Evolutionary conservation across 805 yeast genomes (phyloP).

Genomic region (Candida fluviatilis): DNA sequence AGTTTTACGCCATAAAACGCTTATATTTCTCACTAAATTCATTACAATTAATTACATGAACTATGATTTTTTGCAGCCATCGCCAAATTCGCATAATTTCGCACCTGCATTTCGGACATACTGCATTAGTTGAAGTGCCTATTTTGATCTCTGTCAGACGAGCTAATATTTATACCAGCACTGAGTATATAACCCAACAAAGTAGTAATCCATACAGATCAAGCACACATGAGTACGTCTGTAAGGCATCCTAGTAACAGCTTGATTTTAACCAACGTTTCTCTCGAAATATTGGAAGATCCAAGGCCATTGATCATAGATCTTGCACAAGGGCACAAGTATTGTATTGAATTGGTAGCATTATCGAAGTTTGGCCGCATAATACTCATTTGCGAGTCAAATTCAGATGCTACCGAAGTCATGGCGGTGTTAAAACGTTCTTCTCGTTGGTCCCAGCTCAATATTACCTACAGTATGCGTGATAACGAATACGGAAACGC

Average conservation of each 20-base stretch:
- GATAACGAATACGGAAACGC: conserved; percentile 21
- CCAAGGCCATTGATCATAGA: conserved; percentile 24
- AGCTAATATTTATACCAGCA: not conserved
- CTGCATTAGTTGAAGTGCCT: too few species aligned
- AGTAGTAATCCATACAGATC: too few species aligned
- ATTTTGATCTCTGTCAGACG: too few species aligned
- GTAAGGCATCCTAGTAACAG: conserved; percentile 28
- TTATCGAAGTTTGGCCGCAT: conserved; percentile 31
- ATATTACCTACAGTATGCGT: conserved; percentile 28
- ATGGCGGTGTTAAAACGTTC: conserved; percentile 12
- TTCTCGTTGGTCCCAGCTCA: conserved; percentile 13
- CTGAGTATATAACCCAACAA: too few species aligned
- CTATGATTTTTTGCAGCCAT: too few species aligned
- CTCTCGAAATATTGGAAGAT: conserved; percentile 16
- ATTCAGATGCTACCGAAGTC: conserved; percentile 18
- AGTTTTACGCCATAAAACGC: not conserved
- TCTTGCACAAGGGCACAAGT: conserved; percentile 16
- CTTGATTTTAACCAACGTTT: conserved; percentile 29
- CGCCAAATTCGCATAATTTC: too few species aligned
- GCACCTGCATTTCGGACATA: too few species aligned
- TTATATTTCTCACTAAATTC: not conserved
- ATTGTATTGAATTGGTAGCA: conserved; percentile 28
- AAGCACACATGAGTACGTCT: not conserved
- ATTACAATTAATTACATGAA: too few species aligned
- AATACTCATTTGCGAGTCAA: conserved; percentile 27